Evolutionary conservation across 108 stramenopile genomes (phyloP), one percentile per base, ranked within the genome.

Genomic region (Fistulifera pelliculosa): DNA sequence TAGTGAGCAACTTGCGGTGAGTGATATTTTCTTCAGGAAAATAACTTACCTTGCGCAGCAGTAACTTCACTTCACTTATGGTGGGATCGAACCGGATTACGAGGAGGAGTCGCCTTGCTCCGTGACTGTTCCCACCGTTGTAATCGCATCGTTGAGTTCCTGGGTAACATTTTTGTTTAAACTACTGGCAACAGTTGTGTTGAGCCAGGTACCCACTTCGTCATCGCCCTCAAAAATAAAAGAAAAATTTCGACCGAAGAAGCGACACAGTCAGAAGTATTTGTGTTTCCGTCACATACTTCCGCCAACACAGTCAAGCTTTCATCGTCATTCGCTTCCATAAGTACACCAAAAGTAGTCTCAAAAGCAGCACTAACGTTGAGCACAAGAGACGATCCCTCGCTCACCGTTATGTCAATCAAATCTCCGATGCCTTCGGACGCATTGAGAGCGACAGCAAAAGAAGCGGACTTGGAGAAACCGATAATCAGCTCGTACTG

Each of bases 391-490:
- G 31, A 35, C 3, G 31, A 35, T 8, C 31, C 31, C 8, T 64
- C 41, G 18, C 43, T 45, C 18, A 69, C 68, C 15, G 47, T 25
- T 24, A 69, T 21, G 23, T 42, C 47, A 23, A 58, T 27, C 16
- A 69, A 63, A 35, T 69, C 68, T 12, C 68, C 68, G 17, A 69
- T 48, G 19, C 24, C 26, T 18, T 57, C 45, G 26, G 62, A 13
- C 12, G 62, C 31, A 40, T 31, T 58, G 19, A 63, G 58, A 10
- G 48, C 51, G 21, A 64, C 48, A n/a, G 24, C 40, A 27, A 22
- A 14, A 25, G 47, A 38, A 38, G 49, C 42, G 0, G 23, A 40
- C 42, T 63, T 49, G 47, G 54, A 38, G 48, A 69, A 56, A 41
- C 25, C 47, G 4, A 69, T 58, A 3, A 35, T 8, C 31, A 35